These are phyloP conservation scores for Cicer yamashitae DNA, from an alignment of 306 rosid species.

Conservation along the genomic window DNA sequence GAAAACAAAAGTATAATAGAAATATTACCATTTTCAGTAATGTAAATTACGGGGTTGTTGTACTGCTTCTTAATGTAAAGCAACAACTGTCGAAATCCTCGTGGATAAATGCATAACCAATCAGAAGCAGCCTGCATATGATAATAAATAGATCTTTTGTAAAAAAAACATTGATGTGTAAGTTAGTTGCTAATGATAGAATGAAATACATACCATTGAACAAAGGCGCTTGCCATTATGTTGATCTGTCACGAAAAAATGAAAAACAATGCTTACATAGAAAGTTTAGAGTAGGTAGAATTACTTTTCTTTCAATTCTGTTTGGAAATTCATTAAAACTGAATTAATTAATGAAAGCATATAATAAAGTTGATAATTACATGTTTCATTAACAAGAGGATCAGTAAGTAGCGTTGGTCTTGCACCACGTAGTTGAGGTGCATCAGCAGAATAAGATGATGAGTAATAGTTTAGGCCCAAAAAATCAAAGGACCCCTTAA, in stretches of 20 bases:
- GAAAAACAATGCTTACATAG: constrained; percentile 1
- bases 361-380: constrained; percentile 44
- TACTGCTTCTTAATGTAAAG: constrained; percentile 43
- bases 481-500: constrained; percentile 52
- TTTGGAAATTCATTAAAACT: background rate
- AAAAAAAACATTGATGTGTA: constrained; percentile 8
- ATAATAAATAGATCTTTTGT: background rate
- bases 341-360: constrained; percentile 4
- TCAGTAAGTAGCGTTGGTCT: constrained; percentile 45
- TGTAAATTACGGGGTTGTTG: constrained; percentile 49
- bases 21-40: constrained; percentile 53
- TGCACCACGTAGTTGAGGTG: constrained; percentile 39
- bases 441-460: constrained; percentile 46
- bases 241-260: constrained; percentile 39
- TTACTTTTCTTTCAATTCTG: constrained; percentile 6
- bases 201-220: constrained; percentile 44
- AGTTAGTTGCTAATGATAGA: constrained; percentile 20
- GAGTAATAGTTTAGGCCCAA: constrained; percentile 53
- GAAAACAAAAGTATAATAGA: background rate
- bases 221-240: constrained; percentile 41
- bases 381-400: constrained; percentile 48
- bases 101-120: constrained; percentile 52
- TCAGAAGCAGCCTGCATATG: constrained; percentile 43
- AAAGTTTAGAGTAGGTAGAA: background rate
- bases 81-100: constrained; percentile 44